Percentiles rank a stretch among this genome's conserved stretches.
phyloP scores from a whole-genome alignment of 257 asterid species.

The Ilex asprella region DNA sequence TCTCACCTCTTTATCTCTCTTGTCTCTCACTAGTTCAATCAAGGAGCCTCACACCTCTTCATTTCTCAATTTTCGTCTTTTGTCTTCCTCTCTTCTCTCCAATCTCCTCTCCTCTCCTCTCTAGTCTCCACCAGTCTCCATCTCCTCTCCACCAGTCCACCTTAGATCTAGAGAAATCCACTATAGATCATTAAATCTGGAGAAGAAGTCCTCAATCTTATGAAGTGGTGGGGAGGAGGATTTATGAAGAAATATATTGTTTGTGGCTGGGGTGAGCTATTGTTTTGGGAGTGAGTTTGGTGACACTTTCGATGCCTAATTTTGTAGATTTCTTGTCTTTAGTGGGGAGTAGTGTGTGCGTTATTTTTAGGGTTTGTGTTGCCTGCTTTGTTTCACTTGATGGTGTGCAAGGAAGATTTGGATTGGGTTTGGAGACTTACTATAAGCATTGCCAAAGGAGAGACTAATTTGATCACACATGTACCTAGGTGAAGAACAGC shows the following conservation, averaged over 20 bases:
- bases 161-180: too few species aligned
- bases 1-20: too few species aligned
- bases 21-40: too few species aligned
- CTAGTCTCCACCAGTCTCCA: too few species aligned
- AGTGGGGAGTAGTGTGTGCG: constrained; percentile 85
- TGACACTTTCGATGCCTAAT: constrained; percentile 64
- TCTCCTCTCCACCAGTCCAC: too few species aligned
- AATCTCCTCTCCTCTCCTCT: too few species aligned
- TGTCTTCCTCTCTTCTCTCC: too few species aligned
- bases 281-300: constrained; percentile 51
- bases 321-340: constrained; percentile 83
- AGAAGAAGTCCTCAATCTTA: too few species aligned
- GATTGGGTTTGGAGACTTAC: constrained; percentile 36
- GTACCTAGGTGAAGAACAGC: constrained; percentile 57
- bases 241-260: constrained; percentile 62
- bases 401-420: constrained; percentile 50
- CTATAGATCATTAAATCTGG: too few species aligned
- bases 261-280: constrained; percentile 67
- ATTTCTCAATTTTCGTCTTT: too few species aligned
- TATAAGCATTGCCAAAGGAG: constrained; percentile 91
- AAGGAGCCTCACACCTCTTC: too few species aligned
- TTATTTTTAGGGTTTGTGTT: constrained; percentile 63
- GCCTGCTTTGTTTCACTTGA: constrained; percentile 71
- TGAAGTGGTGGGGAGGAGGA: constrained; percentile 55
- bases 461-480: constrained; percentile 83